A percentile compares a stretch with the other conserved stretches of the same genome.
phyloP scores from a whole-genome alignment of 108 stramenopile genomes.

The Stephanodiscus minutulus region DNA sequence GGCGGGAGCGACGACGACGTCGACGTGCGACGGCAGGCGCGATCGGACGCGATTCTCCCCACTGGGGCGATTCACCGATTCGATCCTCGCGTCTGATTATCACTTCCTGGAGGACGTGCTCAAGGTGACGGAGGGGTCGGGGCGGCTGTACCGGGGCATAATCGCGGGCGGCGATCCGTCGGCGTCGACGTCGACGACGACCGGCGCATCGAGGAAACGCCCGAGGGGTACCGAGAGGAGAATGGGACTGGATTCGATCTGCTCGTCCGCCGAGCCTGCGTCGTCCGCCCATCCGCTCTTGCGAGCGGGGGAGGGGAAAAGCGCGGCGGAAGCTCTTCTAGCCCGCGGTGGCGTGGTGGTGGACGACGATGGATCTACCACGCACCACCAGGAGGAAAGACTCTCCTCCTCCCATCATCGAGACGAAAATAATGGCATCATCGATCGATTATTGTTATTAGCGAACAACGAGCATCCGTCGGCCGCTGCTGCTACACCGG shows the following conservation, averaged over 20 bases:
- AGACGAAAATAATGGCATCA: background rate
- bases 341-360: constrained; percentile 16
- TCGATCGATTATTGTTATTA: constrained; percentile 19
- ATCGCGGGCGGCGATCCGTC: constrained; percentile 11
- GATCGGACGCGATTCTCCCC: constrained; percentile 56
- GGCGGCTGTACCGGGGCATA: constrained; percentile 48
- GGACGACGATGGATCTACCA: background rate
- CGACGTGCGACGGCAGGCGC: constrained; percentile 71
- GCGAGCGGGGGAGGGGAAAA: constrained; percentile 22
- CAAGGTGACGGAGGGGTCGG: constrained; percentile 46
- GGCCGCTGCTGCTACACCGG: too few relatives aligned
- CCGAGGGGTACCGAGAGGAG: background rate
- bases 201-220: constrained; percentile 8
- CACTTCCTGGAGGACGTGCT: constrained; percentile 80
- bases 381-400: constrained; percentile 1
- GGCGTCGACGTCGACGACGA: background rate
- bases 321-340: constrained; percentile 10
- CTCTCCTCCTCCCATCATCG: background rate
- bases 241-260: constrained; percentile 16
- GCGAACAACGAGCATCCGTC: constrained; percentile 15
- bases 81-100: constrained; percentile 66
- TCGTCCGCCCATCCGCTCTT: constrained; percentile 39
- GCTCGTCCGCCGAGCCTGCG: background rate
- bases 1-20: background rate
- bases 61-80: constrained; percentile 54